A percentile compares a stretch with the other conserved stretches of the same genome.
These are phyloP conservation scores for Striga hermonthica DNA, from an alignment of 305 asterid species.

Conservation along the genomic window DNA sequence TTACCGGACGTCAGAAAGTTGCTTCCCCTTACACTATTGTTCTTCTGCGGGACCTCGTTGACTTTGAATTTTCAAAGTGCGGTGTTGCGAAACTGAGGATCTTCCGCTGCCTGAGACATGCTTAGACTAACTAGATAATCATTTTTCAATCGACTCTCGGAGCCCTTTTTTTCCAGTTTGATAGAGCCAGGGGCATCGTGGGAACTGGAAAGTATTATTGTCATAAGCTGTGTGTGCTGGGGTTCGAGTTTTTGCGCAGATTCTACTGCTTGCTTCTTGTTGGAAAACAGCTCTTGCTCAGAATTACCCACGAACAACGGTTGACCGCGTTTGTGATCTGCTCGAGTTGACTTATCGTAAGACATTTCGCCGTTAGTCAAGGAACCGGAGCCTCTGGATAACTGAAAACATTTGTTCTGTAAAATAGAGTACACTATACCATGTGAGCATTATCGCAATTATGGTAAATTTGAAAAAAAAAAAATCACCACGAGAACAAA, in stretches of 20 bases:
- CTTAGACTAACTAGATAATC: constrained; percentile 39
- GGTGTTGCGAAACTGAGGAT: constrained; percentile 39
- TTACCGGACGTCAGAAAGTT: constrained; percentile 30
- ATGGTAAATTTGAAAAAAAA: constrained; percentile 2
- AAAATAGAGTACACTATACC: constrained; percentile 39
- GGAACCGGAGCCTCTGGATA: constrained; percentile 45
- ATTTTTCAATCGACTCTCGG: constrained; percentile 35
- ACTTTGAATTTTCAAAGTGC: constrained; percentile 43
- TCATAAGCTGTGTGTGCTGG: constrained; percentile 35
- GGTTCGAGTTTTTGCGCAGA: constrained; percentile 31
- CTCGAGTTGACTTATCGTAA: constrained; percentile 41
- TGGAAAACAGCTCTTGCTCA: constrained; percentile 39
- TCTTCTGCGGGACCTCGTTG: constrained; percentile 38
- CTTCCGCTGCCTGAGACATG: constrained; percentile 40
- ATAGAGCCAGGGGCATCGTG: constrained; percentile 23
- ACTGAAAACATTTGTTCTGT: constrained; percentile 51
- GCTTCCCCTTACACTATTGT: constrained; percentile 29
- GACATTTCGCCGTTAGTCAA: constrained; percentile 43
- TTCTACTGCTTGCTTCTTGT: constrained; percentile 63
- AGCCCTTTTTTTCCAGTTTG: constrained; percentile 33
- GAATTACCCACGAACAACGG: constrained; percentile 44
- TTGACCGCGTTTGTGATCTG: constrained; percentile 53
- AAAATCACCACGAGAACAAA: constrained; percentile 5
- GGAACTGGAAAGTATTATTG: background rate
- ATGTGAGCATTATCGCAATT: constrained; percentile 20